A percentile compares a stretch with the other conserved stretches of the same genome.
Conservation (phyloP, 306 rosid genomes). For the Dryas octopetala region DNA sequence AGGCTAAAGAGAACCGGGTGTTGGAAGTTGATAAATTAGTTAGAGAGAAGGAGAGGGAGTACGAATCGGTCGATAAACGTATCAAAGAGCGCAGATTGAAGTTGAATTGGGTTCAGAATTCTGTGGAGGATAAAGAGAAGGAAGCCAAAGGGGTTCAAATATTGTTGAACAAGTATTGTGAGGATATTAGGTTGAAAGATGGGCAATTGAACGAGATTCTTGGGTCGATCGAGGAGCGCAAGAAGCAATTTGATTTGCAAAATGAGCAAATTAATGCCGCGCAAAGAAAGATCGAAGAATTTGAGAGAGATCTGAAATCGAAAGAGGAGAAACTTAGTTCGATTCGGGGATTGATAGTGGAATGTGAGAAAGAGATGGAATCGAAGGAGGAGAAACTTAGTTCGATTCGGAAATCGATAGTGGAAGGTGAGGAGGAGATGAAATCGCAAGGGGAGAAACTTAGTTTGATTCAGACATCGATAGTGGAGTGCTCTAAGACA, state of each 20-base stretch:
- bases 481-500: no score
- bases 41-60: slow-evolving; percentile 37
- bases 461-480: no score
- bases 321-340: neutral
- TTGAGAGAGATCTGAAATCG: slow-evolving; percentile 19
- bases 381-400: neutral
- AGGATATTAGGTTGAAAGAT: neutral
- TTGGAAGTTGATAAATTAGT: slow-evolving; percentile 18
- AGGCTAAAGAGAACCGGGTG: slow-evolving; percentile 19
- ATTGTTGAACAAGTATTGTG: neutral
- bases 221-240: neutral
- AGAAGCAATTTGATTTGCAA: slow-evolving; percentile 25
- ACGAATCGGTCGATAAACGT: neutral
- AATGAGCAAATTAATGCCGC: slow-evolving; percentile 4
- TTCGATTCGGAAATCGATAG: neutral
- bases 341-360: neutral
- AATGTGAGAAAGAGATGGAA: slow-evolving; percentile 24
- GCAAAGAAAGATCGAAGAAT: slow-evolving; percentile 22
- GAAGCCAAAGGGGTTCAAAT: slow-evolving; percentile 1
- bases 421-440: neutral
- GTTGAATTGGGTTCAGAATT: slow-evolving; percentile 13
- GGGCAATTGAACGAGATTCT: neutral
- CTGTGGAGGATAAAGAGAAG: neutral
- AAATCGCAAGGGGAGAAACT: neutral
- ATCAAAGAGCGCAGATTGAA: slow-evolving; percentile 26